Conservation (phyloP, 1,284 basidiomycete species). For the Limonomyces culmigenus region DNA sequence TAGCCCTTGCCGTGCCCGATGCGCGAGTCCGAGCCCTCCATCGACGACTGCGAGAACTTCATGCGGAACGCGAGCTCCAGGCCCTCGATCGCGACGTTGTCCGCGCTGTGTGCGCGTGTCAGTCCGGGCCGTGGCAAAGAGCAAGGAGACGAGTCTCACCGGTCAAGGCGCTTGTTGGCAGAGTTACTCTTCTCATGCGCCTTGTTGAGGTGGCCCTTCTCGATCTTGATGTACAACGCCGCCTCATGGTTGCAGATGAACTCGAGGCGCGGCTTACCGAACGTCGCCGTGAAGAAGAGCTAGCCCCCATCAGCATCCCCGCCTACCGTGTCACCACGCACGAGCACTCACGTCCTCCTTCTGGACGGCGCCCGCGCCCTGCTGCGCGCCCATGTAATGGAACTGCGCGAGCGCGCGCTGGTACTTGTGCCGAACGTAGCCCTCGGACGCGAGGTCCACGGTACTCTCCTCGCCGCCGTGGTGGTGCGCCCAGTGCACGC, state of each 20-base stretch:
- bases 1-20: slow-evolving; percentile 10
- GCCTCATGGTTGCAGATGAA: slow-evolving; percentile 15
- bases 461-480: slow-evolving; percentile 4
- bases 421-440: slow-evolving; percentile 1
- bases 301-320: no score
- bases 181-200: slow-evolving; percentile 6
- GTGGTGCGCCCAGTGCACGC: slow-evolving; percentile 10
- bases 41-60: slow-evolving; percentile 7
- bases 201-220: slow-evolving; percentile 8
- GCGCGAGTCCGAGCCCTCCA: slow-evolving; percentile 9
- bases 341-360: no score
- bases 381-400: slow-evolving; percentile 5
- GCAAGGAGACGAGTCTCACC: not conserved
- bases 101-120: not conserved
- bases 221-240: slow-evolving; percentile 9
- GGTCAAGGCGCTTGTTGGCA: not conserved
- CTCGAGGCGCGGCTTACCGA: slow-evolving; percentile 10
- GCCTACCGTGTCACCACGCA: no score
- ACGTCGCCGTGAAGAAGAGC: slow-evolving; percentile 10
- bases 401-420: slow-evolving; percentile 10
- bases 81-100: slow-evolving; percentile 2
- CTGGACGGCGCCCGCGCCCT: slow-evolving; percentile 1
- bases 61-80: slow-evolving; percentile 10
- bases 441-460: slow-evolving; percentile 5
- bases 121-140: not conserved